Evolutionary conservation across 2,329 filamentous ascomycete genomes (phyloP).

Genomic region (Aspergillus ustus): DNA sequence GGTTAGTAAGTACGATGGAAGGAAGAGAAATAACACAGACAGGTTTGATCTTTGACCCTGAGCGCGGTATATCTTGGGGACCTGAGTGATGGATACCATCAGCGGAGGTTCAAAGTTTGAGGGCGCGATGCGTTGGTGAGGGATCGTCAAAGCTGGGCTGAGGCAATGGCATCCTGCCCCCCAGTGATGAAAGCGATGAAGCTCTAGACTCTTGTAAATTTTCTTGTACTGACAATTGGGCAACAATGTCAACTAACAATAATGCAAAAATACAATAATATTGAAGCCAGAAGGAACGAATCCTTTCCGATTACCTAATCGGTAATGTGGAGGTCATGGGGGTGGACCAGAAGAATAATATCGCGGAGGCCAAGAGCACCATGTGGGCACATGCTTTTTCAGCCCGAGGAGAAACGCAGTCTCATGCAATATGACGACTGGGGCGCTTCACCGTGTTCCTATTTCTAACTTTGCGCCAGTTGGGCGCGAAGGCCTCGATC

Average conservation of each 20-base stretch:
- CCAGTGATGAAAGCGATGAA: neutral
- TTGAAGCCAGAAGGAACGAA: neutral
- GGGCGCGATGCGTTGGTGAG: neutral
- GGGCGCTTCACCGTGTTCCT: neutral
- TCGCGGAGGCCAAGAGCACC: neutral
- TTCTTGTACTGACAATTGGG: neutral
- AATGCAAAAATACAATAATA: neutral
- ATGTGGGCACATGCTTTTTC: neutral
- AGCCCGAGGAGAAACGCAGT: neutral
- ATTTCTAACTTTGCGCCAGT: neutral
- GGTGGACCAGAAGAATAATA: neutral
- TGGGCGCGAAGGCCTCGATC: neutral
- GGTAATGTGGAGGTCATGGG: neutral
- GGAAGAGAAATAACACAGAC: neutral
- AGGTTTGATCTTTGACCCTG: neutral
- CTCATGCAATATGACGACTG: constrained; percentile 5
- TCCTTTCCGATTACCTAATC: neutral
- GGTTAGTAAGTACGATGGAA: neutral
- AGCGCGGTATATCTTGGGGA: neutral
- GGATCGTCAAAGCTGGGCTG: neutral
- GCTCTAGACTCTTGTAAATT: neutral
- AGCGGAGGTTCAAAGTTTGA: neutral
- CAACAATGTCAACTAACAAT: neutral
- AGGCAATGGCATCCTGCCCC: neutral
- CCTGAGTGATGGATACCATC: neutral